Base-by-base conservation (phyloP, 2,329 filamentous ascomycete species). In the Fusarium tuaranense region DNA sequence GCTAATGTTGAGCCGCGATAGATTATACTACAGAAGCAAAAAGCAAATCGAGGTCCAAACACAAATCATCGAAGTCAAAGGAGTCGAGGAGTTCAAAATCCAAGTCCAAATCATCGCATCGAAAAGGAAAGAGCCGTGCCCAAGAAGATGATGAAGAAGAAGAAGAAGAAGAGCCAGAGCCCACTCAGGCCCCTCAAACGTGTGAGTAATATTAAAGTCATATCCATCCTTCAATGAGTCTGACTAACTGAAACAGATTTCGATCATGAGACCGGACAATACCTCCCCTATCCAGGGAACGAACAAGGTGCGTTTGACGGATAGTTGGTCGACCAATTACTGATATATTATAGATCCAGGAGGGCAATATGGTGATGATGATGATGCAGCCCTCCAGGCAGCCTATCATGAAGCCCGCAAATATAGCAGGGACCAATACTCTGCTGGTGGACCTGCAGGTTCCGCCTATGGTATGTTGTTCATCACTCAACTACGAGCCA, bases 61-160 rank as follows among this genome's bases (percentile, higher is more conserved):
- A 74, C 60, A 68, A 63, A 58, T 69, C 75, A 30, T 72, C 76
- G 9, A 77, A 71, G 27, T 34, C 58, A 4, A 74, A 68, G 32
- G 76, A 73, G 34, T 41, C 63, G 7, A 74, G 67, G 32, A 22
- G 32, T 13, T 72, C 76, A 14, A 78, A 72, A 65, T 63, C 70
- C 30, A 69, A 71, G 39, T 36, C 67, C 30, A 78, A 78, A 44
- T 65, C 69, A 25, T 75, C 72, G 9, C 65, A 71, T 59, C 71
- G 69, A 27, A 79, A 79, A 55, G 76, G 76, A 7, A 79, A 79
- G 46, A 61, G 34, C 20, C 70, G 68, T 7, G 74, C 69, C 32
- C 44, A 71, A 3, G 69, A 71, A n/a, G 68, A 75, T 3, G 73
- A 71, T 3, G 65, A 68, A 0, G 77, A 77, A 20, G 71, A 71